Base-by-base conservation (phyloP, 1,284 basidiomycete species). In the Pholiota adiposa region DNA sequence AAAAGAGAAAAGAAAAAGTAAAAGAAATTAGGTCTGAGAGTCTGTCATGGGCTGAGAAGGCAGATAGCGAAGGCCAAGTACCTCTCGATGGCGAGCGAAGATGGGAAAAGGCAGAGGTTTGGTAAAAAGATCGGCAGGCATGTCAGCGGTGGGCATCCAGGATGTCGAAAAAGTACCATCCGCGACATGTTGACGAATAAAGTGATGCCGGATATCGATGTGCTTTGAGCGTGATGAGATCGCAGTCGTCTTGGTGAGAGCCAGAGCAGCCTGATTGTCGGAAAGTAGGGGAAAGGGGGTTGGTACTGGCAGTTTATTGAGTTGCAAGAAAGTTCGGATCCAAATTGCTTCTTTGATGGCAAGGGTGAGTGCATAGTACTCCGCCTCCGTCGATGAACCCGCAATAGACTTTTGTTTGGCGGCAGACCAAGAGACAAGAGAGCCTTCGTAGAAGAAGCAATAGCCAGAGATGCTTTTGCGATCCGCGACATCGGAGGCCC, bases 121-220 rank as follows among this genome's bases (percentile, higher is more conserved):
- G 9, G 65, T 68, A 41, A 65, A 65, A 2, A 75, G 58, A 58
- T 76, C 73, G 9, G 73, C 74, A 16, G 63, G 56, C 58, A 68
- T 75, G 6, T 73, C 67, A 1, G 60, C 36, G 2, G 72, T 70
- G 0, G 67, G 63, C 33, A 68, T 58, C 65, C 73, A 70, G 6
- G 27, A 14, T 4, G 72, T 59, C 1, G 29, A 16, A 52, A 73
- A 63, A 5, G 52, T 50, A 6, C 64, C 53, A 27, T 61, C 54
- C 1, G 56, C 27, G n/a, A 79, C 65, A 8, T 62, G 54, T 19
- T 78, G 73, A 0, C 74, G 69, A 34, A 79, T 67, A 56, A 73
- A 75, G 60, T 80, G 79, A 61, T 75, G 69, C 0, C 64, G 54
- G 41, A 80, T 68, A 58, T 79, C 72, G 33, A 80, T 79, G 63